Base-by-base conservation (phyloP, 2,329 filamentous ascomycete species). In the Penicillium sp. region DNA sequence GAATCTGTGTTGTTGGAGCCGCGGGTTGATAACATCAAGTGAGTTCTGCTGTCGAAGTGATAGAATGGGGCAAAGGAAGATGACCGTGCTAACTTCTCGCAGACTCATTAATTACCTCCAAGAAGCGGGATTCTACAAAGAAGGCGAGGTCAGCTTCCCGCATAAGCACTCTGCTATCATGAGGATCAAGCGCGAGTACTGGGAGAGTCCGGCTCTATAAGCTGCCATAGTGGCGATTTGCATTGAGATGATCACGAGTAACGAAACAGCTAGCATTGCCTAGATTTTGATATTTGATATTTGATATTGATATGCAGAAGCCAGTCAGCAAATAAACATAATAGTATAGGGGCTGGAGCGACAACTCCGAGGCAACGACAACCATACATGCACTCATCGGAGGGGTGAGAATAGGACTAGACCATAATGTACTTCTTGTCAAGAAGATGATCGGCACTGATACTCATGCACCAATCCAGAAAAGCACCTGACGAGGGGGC, bases 121-220 rank as follows among this genome's bases (percentile, higher is more conserved):
- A 58, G 76, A 83, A 7, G 81, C 82, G 0, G 92, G 93, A 0
- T 99, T 97, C 69, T 85, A 87, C 61, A 94, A 91, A 68, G 90
- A 96, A 74, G 86, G 86, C 56, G 91, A 97, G 68, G 81, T 97
- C 48, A 83, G 86, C 1, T 91, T 99, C 60, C 88, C 91, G 1
- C 92, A 97, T 71, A 99, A 99, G 73, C 91, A 96, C 71, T 86
- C 90, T 7, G 95, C 92, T 74, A 81, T 93, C 58, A 88, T 96
- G 75, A 88, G 88, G 66, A 81, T 96, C 60, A 82, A 85, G 54
- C 81, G 93, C 57, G 91, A 96, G 61, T 83, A 81, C 21, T 97
- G 91, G 88, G 83, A 88, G 44, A 86, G 84, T 0, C 90, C 90
- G 15, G 79, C 78, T 5, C 63, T 87, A 31, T 88, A 62, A 48